A percentile compares a stretch with the other conserved stretches of the same genome.
These are phyloP conservation scores for Dalbergia cochinchinensis DNA, from an alignment of 306 rosid species.

Conservation along the genomic window DNA sequence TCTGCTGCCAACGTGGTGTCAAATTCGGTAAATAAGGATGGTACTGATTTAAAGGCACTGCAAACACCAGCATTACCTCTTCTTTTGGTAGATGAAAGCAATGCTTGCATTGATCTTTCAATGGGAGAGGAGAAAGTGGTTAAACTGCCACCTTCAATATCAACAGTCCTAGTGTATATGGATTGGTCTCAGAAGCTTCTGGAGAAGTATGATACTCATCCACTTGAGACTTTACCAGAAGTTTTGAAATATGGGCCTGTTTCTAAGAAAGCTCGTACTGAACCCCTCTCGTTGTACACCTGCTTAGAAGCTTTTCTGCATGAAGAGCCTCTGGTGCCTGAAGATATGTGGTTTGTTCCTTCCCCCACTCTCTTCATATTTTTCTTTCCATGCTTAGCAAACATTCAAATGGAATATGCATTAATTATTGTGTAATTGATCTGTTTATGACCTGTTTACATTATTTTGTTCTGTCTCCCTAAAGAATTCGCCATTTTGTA, in stretches of 20 bases:
- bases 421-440: slow-evolving; percentile 35
- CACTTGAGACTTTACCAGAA: slow-evolving; percentile 83
- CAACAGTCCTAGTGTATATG: slow-evolving; percentile 67
- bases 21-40: slow-evolving; percentile 59
- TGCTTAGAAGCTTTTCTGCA: slow-evolving; percentile 97
- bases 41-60: slow-evolving; percentile 54
- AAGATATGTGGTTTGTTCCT: slow-evolving; percentile 95
- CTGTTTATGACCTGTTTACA: slow-evolving; percentile 35
- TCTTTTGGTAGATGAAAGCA: slow-evolving; percentile 76
- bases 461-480: slow-evolving; percentile 5
- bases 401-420: slow-evolving; percentile 28
- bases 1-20: slow-evolving; percentile 52
- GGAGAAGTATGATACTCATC: slow-evolving; percentile 72
- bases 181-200: slow-evolving; percentile 89
- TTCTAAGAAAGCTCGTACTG: slow-evolving; percentile 90
- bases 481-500: neutral
- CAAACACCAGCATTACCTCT: slow-evolving; percentile 69
- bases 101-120: slow-evolving; percentile 80
- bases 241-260: slow-evolving; percentile 87
- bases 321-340: slow-evolving; percentile 98
- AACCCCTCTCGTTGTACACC: slow-evolving; percentile 93
- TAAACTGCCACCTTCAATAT: slow-evolving; percentile 60
- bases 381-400: slow-evolving; percentile 19
- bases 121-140: slow-evolving; percentile 80
- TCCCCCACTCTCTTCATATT: slow-evolving; percentile 30